Evolutionary conservation across 331 rosid genomes (phyloP), one percentile per base, ranked within the genome.

Genomic region (Quercus lobata): DNA sequence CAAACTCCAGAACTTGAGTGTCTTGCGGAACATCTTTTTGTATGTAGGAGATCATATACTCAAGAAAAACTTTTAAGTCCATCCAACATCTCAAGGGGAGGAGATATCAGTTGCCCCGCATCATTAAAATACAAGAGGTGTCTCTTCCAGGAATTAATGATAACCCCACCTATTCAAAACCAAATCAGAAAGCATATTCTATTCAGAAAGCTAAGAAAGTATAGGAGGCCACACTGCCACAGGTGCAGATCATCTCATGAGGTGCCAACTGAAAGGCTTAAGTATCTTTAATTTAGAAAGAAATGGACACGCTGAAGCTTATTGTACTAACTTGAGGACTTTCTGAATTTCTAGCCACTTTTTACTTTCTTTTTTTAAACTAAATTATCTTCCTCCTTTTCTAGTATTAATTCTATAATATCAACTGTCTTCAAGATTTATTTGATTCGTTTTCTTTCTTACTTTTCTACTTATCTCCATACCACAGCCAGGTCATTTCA

Each of bases 1-100:
- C 73, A 89, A 87, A 61, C 97, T 93, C 98, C 99, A 95, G 78
- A 92, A 84, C 84, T 91, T 95, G 57, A 90, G 87, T 12, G 94
- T 88, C 76, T 81, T 90, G 34, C 69, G 92, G 97, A 78, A 91
- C 66, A 66, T 91, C 83, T 57, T 88, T 88, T 82, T 89, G 86
- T 80, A 92, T 78, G 87, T 85, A 84, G 24, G 90, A 34, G 32
- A 81, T 83, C 91, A 84, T 90, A 83, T 73, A 86, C 80, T 69
- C 83, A 57, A 95, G 89, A 81, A 91, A 93, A 79, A 91, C 73
- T 87, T 34, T 86, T 88, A 72, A 95, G 89, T 70, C 99, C 96
- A 88, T 91, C 92, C 76, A 88, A 41, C 83, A 88, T 85, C 71
- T 46, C 91, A 71, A 87, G 87, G 18, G 90, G 85, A 37, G 96